Evolutionary conservation across 1,139 yeast species (phyloP).

Genomic region (Hyphopichia khmerensis): DNA sequence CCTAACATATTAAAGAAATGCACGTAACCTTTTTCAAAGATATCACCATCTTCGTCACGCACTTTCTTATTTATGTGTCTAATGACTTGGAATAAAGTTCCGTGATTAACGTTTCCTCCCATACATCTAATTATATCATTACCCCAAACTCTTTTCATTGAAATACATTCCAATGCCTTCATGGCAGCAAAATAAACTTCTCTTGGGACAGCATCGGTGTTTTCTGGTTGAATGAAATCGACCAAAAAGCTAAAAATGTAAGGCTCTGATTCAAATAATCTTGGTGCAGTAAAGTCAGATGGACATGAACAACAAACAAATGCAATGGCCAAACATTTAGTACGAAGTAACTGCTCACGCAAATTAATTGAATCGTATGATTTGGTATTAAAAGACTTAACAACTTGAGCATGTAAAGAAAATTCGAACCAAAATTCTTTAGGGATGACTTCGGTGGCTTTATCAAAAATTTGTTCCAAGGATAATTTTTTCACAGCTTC

Average conservation of each 20-base stretch:
- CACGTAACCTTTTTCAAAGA: constrained; percentile 48
- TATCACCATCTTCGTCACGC: constrained; percentile 30
- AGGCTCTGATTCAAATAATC: constrained; percentile 74
- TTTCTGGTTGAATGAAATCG: constrained; percentile 60
- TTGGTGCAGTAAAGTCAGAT: constrained; percentile 57
- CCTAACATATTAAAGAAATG: constrained; percentile 59
- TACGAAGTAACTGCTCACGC: constrained; percentile 59
- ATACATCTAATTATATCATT: constrained; percentile 76
- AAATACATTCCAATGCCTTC: constrained; percentile 68
- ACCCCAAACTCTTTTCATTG: constrained; percentile 70
- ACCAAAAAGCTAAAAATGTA: constrained; percentile 69
- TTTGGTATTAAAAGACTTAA: constrained; percentile 68
- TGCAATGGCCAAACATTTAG: constrained; percentile 69
- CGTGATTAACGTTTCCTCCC: constrained; percentile 91
- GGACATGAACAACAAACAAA: constrained; percentile 50
- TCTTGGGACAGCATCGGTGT: constrained; percentile 49
- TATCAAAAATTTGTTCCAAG: constrained; percentile 63
- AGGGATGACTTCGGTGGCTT: constrained; percentile 61
- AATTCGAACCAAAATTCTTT: constrained; percentile 63
- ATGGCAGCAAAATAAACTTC: constrained; percentile 61
- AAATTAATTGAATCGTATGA: constrained; percentile 53
- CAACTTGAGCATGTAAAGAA: constrained; percentile 58
- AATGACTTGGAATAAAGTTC: constrained; percentile 70
- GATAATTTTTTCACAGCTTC: constrained; percentile 52
- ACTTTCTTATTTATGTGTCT: constrained; percentile 57